Evolutionary conservation across 371 early-diverging fungal genomes (phyloP).

Genomic region (Syncephalastrum racemosum): DNA sequence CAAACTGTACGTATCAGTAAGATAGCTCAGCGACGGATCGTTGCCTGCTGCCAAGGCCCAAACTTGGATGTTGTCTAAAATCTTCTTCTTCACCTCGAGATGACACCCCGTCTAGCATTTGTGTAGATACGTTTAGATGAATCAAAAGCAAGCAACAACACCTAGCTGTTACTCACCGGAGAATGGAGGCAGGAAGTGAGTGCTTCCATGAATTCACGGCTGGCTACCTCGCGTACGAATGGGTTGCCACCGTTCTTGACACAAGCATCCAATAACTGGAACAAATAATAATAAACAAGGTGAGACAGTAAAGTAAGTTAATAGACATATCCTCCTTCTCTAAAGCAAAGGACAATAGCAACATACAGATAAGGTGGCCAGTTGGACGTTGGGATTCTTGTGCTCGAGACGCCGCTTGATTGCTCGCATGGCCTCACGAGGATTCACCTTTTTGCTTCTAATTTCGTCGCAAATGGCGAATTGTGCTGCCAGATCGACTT

Average conservation of each 20-base stretch:
- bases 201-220: conserved; percentile 87
- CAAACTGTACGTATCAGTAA: conserved; percentile 70
- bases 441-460: conserved; percentile 77
- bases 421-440: conserved; percentile 74
- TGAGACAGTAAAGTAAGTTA: too few species aligned
- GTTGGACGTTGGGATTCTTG: conserved; percentile 91
- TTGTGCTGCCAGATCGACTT: conserved; percentile 78
- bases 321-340: not conserved
- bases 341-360: too few species aligned
- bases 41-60: conserved; percentile 86
- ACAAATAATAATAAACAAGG: too few species aligned
- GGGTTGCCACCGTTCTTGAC: conserved; percentile 91
- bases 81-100: conserved; percentile 69
- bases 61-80: conserved; percentile 76
- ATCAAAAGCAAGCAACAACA: too few species aligned
- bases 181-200: conserved; percentile 64
- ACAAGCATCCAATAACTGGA: conserved; percentile 83
- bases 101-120: conserved; percentile 43
- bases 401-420: conserved; percentile 79
- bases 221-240: conserved; percentile 84
- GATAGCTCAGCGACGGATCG: conserved; percentile 72
- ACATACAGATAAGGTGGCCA: conserved; percentile 80
- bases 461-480: conserved; percentile 92
- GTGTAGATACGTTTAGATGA: not conserved
- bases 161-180: conserved; percentile 42